Evolutionary conservation across 208 protist species (phyloP), one percentile per base, ranked within the genome.

Genomic region (Trypanosomatidae sp.): DNA sequence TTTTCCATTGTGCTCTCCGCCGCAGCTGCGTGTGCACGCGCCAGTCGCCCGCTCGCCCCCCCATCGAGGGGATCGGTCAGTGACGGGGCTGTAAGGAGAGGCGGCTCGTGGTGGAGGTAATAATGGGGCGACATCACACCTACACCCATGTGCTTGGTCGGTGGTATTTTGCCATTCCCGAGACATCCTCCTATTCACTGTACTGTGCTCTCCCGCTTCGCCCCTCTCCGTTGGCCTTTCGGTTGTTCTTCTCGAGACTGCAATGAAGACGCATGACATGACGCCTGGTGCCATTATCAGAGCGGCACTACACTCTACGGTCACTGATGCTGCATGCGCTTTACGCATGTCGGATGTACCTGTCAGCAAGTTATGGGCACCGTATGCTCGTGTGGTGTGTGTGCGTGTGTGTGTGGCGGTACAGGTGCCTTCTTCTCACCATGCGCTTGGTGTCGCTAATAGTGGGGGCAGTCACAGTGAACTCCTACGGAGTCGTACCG

Each of bases 341-440:
- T 22, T 8, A 28, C 50, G 17, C 17, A 25, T 55, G 22, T 0
- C 50, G 25, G 17, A n/a, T 55, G 50, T 55, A 12, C 10, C 39
- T 44, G 22, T 19, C 59, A 65, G 28, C 33, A 30, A 3, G 41
- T 36, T 15, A 49, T 49, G 46, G 46, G 46, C 13, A 49, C 0
- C 46, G 46, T 17, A 17, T 17, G 46, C 46, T 49, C 13, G 15
- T 49, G 9, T 49, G 46, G 46, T 49, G 46, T 49, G 46, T 59
- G 58, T 62, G n/a, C 33, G 56, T 39, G 53, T 25, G 8, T 59
- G 28, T 39, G 56, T 60, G 25, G 25, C 47, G 56, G 55, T 66
- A n/a, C 50, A n/a, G 41, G 76, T 58, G 44, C 62, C 53, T 39
- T 62, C 43, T 74, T 33, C 44, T 65, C 73, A 15, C 36, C 66